Evolutionary conservation across 345 rosid species (phyloP).

Genomic region (Isatis tinctoria): DNA sequence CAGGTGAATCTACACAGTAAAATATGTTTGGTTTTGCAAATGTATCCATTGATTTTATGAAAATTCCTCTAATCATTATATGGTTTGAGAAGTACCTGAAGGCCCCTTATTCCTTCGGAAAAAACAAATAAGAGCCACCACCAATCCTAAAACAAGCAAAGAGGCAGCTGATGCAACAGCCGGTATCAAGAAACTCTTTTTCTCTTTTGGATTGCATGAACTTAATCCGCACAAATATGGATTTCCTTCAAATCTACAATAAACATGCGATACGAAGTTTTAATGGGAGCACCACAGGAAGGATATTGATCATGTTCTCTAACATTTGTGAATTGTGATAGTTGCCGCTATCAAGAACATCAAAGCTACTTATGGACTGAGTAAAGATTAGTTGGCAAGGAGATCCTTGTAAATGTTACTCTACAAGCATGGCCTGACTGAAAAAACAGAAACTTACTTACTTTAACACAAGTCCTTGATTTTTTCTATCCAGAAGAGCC

Average conservation of each 20-base stretch:
- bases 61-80: neutral
- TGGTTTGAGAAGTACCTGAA: neutral
- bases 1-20: neutral
- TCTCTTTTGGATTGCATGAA: conserved; percentile 12
- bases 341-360: conserved; percentile 33
- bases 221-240: conserved; percentile 20
- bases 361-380: conserved; percentile 32
- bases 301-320: neutral
- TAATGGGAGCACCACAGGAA: no score
- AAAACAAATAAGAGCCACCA: conserved; percentile 14
- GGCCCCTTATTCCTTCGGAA: conserved; percentile 16
- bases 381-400: conserved; percentile 46
- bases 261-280: neutral
- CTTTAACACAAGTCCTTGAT: conserved; percentile 31
- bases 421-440: no score
- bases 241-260: conserved; percentile 29
- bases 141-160: neutral
- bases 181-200: conserved; percentile 2
- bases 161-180: conserved; percentile 28
- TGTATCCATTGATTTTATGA: neutral
- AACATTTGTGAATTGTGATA: neutral
- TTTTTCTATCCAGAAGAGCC: conserved; percentile 24
- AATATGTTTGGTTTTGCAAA: neutral
- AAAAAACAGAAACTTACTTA: neutral
- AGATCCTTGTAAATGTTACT: conserved; percentile 55